Conservation (phyloP, 1,139 yeast species). For the Yamadazyma kanchanaburiensis region DNA sequence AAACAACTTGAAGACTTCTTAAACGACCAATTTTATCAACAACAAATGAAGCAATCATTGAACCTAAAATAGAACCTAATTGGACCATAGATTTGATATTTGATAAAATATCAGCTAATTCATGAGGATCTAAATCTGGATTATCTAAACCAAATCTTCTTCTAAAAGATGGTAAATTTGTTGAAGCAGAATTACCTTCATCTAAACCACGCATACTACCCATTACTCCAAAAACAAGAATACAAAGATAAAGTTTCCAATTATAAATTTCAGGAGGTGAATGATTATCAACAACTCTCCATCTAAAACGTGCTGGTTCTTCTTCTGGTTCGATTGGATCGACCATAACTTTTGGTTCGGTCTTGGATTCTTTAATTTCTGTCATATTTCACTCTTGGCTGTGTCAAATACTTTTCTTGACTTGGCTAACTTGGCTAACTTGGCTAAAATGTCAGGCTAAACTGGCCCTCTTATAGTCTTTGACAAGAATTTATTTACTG, state of each 20-base stretch:
- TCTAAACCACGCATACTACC: constrained; percentile 64
- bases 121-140: constrained; percentile 25
- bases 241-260: constrained; percentile 41
- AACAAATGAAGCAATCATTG: constrained; percentile 45
- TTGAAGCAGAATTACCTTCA: constrained; percentile 50
- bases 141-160: constrained; percentile 46
- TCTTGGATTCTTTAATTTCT: constrained; percentile 5
- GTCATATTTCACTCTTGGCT: constrained; percentile 1
- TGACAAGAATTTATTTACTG: too few species aligned
- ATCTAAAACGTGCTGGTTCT: constrained; percentile 15
- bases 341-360: constrained; percentile 1
- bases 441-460: too few species aligned
- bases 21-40: constrained; percentile 57
- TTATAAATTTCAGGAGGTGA: constrained; percentile 52
- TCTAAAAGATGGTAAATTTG: constrained; percentile 45
- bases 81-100: constrained; percentile 64
- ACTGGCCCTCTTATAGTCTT: too few species aligned
- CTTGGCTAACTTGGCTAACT: neutral
- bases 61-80: constrained; percentile 58
- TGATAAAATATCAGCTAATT: constrained; percentile 48
- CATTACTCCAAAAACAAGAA: constrained; percentile 52
- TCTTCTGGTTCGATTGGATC: neutral
- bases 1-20: constrained; percentile 45
- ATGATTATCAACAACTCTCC: constrained; percentile 30
- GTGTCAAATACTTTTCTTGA: neutral